Evolutionary conservation across 2,329 filamentous ascomycete genomes (phyloP), one percentile per base, ranked within the genome.

Genomic region (Colletotrichum siamense): DNA sequence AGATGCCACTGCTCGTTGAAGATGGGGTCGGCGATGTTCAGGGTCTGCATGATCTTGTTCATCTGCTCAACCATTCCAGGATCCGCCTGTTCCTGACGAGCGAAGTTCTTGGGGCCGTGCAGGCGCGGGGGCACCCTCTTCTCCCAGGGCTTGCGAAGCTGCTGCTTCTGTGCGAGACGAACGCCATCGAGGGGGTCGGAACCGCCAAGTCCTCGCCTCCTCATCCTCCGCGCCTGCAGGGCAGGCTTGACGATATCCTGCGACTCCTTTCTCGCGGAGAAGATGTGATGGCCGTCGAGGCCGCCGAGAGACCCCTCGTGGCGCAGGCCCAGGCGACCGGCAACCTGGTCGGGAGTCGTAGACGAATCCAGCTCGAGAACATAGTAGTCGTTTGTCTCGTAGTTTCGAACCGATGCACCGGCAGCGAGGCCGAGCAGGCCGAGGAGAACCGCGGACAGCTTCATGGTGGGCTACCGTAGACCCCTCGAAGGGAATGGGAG

Each of bases 1-100:
- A 99, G 88, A 89, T 99, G 97, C 97, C 97, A 99, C 85, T 99
- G 97, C 73, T 98, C 94, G 57, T 91, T 89, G 85, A 99, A 99
- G 69, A 98, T 98, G 22, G 97, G 97, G 81, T 99, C 97, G 36
- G 88, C 85, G 78, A 99, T 99, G 16, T 89, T 88, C n/a, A 99
- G 88, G 3, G 89, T 87, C 67, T 89, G 85, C 79, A 93, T 93
- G 63, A 98, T 87, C 7, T 89, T 85, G 65, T 90, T 84, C 79
- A 94, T 93, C 77, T 89, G 87, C 76, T 89, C 84, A 28, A 94
- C 86, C 5, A 92, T 91, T 64, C 86, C 82, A 13, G 82, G 79
- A 74, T 85, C 82, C 15, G 74, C 52, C 10, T 83, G 77, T 10
- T 76, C 65, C 78, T 30, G 79, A 78, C 76, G 66, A 55, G 66